These are phyloP conservation scores for Thermochaetoides thermophila DNA, from an alignment of 495 filamentous ascomycete genomes.

Conservation along the genomic window DNA sequence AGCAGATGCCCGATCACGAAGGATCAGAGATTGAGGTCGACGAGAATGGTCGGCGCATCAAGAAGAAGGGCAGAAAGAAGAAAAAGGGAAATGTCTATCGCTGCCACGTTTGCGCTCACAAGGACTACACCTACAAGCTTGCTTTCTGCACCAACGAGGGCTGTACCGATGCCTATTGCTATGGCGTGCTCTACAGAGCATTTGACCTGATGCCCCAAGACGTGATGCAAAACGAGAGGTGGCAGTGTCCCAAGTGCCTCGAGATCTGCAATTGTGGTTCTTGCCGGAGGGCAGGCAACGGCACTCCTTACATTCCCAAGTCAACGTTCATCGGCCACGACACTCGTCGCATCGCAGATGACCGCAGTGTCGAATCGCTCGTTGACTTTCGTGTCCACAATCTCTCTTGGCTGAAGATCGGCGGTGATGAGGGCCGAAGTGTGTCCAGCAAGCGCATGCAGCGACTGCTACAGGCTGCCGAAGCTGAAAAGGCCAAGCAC, in stretches of 20 bases:
- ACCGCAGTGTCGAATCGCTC: conserved; percentile 70
- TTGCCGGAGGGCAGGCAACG: conserved; percentile 41
- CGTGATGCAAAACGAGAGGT: conserved; percentile 61
- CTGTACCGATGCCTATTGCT: conserved; percentile 68
- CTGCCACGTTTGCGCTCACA: conserved; percentile 71
- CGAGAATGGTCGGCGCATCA: conserved; percentile 34
- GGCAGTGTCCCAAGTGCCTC: conserved; percentile 77
- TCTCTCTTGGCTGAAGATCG: conserved; percentile 50
- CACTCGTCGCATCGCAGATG: conserved; percentile 74
- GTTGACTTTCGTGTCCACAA: conserved; percentile 80
- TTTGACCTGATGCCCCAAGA: conserved; percentile 74
- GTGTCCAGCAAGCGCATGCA: conserved; percentile 37
- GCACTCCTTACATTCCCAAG: conserved; percentile 60
- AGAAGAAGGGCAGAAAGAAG: conserved; percentile 27
- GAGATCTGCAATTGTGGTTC: conserved; percentile 70
- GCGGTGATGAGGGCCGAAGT: conserved; percentile 35
- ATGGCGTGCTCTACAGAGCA: conserved; percentile 72
- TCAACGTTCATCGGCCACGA: conserved; percentile 78
- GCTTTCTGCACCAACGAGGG: conserved; percentile 48
- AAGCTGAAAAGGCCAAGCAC: conserved; percentile 37
- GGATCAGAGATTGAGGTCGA: conserved; percentile 30
- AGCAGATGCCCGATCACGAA: conserved; percentile 10
- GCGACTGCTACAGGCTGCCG: conserved; percentile 34
- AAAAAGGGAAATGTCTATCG: conserved; percentile 33
- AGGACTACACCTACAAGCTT: conserved; percentile 67